A percentile compares a stretch with the other conserved stretches of the same genome.
Evolutionary conservation across 1,139 yeast genomes (phyloP).

Genomic region (Nakaseomyces uthaithaninus): DNA sequence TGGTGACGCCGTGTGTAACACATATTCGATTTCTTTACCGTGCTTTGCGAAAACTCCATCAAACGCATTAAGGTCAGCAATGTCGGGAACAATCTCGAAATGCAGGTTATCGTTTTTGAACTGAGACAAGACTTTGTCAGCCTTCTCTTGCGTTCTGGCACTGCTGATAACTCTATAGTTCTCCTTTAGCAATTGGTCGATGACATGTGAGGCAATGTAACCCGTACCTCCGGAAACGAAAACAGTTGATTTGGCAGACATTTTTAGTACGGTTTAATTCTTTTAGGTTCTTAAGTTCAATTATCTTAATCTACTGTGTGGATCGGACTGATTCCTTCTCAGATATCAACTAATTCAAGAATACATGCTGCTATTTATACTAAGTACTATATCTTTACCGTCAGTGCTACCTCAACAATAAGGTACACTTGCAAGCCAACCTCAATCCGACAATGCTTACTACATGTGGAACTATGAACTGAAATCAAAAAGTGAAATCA

Average conservation of each 20-base stretch:
- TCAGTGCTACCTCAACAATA: too few species aligned
- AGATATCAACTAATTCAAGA: too few species aligned
- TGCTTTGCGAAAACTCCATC: slow-evolving; percentile 30
- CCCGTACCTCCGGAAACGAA: slow-evolving; percentile 48
- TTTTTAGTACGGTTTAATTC: too few species aligned
- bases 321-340: too few species aligned
- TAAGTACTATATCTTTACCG: too few species aligned
- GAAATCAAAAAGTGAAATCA: too few species aligned
- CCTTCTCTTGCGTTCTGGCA: slow-evolving; percentile 33
- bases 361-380: too few species aligned
- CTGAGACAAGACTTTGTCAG: slow-evolving; percentile 21
- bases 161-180: slow-evolving; percentile 34
- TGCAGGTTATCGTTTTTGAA: slow-evolving; percentile 28
- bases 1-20: slow-evolving; percentile 42
- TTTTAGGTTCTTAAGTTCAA: too few species aligned
- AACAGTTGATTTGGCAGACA: slow-evolving; percentile 20
- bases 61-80: slow-evolving; percentile 34
- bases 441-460: too few species aligned
- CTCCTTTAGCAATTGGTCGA: slow-evolving; percentile 26
- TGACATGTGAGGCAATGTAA: slow-evolving; percentile 42
- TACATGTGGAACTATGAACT: too few species aligned
- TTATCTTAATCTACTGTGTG: too few species aligned
- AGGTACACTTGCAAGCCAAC: too few species aligned
- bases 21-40: slow-evolving; percentile 31
- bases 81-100: slow-evolving; percentile 34